Evolutionary conservation across 345 rosid genomes (phyloP), one percentile per base, ranked within the genome.

Genomic region (Boechera retrofracta): DNA sequence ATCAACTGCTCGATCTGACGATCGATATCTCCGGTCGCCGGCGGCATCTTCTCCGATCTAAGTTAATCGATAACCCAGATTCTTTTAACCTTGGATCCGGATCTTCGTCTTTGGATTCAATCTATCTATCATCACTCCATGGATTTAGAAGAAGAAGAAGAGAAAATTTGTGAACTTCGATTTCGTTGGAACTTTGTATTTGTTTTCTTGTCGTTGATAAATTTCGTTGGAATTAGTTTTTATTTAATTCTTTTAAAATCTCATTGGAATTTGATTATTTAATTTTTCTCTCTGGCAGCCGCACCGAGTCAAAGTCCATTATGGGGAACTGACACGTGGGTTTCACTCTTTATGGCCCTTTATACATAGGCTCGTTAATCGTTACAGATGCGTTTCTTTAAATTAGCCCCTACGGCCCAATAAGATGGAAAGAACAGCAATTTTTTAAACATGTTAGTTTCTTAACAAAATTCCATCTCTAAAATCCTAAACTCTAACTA

Each of bases 1-100:
- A 91, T 89, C 82, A 94, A 79, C 79, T 87, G 98, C 74, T 86
- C 92, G 91, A 94, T 94, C 90, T 91, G 97, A 78, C 88, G 91
- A 82, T 91, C 97, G 79, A 91, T 88, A 85, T 89, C 97, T 85
- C 93, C 94, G 54, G 90, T 91, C 80, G 85, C 84, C 86, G 92
- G 92, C 95, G 38, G 55, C 36, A 88, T 88, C 60, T 57, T 73
- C 67, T 49, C 31, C 62, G 71, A 74, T 74, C 71, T 73, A 8
- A 1, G 7, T 7, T 8, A 74, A 53, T 8, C 12, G 2, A 63
- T 2, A 24, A 63, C 16, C 52, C 64, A 71, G 76, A 61, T 62
- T 59, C 51, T 13, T n/a, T 70, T 32, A 7, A 5, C 21, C 6
- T 38, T 2, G 68, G 76, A 73, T 73, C 69, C 76, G 69, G 61